Evolutionary conservation across 2,329 filamentous ascomycete genomes (phyloP).

Genomic region (Ceratocystis papillata): DNA sequence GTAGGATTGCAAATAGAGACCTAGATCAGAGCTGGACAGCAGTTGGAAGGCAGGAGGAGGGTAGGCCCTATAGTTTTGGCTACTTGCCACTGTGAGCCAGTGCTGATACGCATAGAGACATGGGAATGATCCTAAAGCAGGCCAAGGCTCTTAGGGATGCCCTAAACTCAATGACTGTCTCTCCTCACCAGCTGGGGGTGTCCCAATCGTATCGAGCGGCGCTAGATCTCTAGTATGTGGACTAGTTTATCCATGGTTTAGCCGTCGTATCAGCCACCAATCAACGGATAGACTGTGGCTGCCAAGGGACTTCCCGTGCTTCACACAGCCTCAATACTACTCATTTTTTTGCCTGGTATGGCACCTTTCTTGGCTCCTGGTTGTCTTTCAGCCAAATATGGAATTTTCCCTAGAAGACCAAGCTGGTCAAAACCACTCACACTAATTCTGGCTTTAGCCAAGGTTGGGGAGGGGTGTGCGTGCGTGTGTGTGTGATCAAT

Average conservation of each 20-base stretch:
- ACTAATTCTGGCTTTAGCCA: neutral
- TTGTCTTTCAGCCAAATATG: no score
- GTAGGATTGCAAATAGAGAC: neutral
- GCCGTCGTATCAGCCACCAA: neutral
- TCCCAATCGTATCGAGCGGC: no score
- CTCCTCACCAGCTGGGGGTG: no score
- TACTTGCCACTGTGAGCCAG: neutral
- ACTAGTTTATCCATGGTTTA: neutral
- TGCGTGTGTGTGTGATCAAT: neutral
- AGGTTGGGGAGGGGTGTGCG: neutral
- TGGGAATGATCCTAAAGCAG: neutral
- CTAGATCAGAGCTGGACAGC: neutral
- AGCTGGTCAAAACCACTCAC: neutral
- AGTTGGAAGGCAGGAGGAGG: neutral
- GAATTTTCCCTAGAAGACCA: neutral
- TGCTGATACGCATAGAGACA: no score
- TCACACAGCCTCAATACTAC: conserved; percentile 9
- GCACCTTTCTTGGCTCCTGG: neutral
- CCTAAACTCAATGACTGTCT: neutral
- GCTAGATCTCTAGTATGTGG: no score
- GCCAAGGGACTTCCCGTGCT: neutral
- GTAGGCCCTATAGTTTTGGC: neutral
- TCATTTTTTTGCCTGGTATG: neutral
- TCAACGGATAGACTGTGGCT: neutral
- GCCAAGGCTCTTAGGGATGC: neutral